Evolutionary conservation across 106 monocot genomes (phyloP).

Genomic region (Dactylorhiza incarnata): DNA sequence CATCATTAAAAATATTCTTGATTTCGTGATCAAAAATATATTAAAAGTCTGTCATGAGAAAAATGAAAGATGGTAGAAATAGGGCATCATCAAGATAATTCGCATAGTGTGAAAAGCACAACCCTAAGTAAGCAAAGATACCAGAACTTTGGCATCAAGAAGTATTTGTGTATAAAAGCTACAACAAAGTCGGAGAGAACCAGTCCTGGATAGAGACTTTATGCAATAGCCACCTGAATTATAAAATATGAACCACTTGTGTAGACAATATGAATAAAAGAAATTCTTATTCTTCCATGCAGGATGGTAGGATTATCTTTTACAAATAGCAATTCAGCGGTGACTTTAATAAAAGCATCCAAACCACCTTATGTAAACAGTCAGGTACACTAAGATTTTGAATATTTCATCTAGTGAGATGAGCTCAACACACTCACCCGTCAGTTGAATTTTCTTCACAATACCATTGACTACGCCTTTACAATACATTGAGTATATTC

Average conservation of each 20-base stretch:
- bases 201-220: slow-evolving; percentile 96
- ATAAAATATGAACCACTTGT: not conserved
- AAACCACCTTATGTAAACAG: too few species aligned
- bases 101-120: not conserved
- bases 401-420: too few species aligned
- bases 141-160: slow-evolving; percentile 83
- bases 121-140: slow-evolving; percentile 98
- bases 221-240: slow-evolving; percentile 77
- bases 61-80: not conserved
- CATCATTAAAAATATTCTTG: slow-evolving; percentile 99
- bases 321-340: slow-evolving; percentile 81
- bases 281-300: slow-evolving; percentile 50
- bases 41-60: not conserved
- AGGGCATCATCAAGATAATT: not conserved
- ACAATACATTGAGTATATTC: too few species aligned
- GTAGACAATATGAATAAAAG: not conserved
- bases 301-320: slow-evolving; percentile 65
- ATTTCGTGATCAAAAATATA: slow-evolving; percentile 57
- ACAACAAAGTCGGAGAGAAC: slow-evolving; percentile 98
- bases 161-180: slow-evolving; percentile 98
- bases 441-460: too few species aligned
- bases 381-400: too few species aligned
- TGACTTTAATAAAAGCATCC: slow-evolving; percentile 89
- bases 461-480: too few species aligned
- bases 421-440: too few species aligned